Evolutionary conservation across 805 yeast genomes (phyloP), one percentile per base, ranked within the genome.

Genomic region (Wickerhamiella qilinensis): DNA sequence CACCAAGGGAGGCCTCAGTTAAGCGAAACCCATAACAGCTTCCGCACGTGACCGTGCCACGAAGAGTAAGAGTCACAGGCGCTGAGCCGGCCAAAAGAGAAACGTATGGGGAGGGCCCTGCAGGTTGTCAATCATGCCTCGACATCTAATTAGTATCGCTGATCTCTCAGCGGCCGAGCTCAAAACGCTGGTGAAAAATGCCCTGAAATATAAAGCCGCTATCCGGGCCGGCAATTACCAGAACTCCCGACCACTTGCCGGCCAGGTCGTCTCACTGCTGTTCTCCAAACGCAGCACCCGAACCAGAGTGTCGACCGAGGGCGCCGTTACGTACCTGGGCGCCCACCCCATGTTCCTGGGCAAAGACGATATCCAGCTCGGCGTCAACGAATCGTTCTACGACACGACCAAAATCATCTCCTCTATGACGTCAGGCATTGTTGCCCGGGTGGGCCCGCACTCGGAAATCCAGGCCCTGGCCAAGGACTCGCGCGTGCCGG

Each of bases 331-430:
- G 2, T 85, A 79, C 55, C 80, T 88, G 48, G 97, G 97, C 16
- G 97, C 86, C 5, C 91, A 78, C 50, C 95, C 98, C 11, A 80
- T 91, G 91, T 91, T 91, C 53, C 66, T 91, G 47, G 97, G 98
- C 37, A 84, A 80, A 50, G 95, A 86, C 49, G 98, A 91, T 51
- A 91, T 91, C 55, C 98, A 91, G 60, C 65, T 91, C 40, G 98
- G 98, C 33, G 94, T 84, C 33, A 91, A 91, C 55, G 98, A 91
- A 64, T 70, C 91, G 0, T 62, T 84, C 42, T 79, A 80, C 51
- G 98, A 91, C 58, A 80, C 96, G 2, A 70, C 94, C 15, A 75
- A 73, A 47, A 94, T 91, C 27, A 71, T 91, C 3, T 80, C 94
- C 12, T 85, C 96, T 2, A 91, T 91, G 98, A 82, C 93, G 1